Evolutionary conservation across 768 basidiomycete species (phyloP).

Genomic region (Paxillus involutus): DNA sequence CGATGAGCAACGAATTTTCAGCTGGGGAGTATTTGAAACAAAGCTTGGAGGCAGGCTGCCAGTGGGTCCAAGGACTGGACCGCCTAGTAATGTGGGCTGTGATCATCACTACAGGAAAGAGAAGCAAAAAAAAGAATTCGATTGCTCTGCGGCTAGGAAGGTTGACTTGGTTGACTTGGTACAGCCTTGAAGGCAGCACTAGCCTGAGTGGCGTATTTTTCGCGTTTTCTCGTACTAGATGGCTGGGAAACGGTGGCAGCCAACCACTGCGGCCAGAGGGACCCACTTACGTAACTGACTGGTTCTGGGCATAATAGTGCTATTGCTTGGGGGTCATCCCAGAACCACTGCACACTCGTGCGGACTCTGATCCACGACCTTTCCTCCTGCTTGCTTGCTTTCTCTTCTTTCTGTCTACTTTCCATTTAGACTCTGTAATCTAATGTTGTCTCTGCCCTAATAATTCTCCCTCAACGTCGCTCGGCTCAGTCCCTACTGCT

Average conservation of each 20-base stretch:
- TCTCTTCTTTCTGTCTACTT: conserved; percentile 10
- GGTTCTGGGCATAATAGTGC: neutral
- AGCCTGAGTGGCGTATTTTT: neutral
- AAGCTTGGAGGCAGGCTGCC: too few species aligned
- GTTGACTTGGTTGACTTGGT: neutral
- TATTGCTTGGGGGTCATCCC: neutral
- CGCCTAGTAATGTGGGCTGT: too few species aligned
- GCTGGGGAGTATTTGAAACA: too few species aligned
- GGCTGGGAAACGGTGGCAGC: neutral
- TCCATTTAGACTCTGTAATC: conserved; percentile 25
- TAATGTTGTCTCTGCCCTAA: conserved; percentile 31
- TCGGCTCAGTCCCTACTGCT: neutral
- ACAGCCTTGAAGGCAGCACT: neutral
- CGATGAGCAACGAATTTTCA: too few species aligned
- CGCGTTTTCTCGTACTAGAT: neutral
- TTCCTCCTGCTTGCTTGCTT: conserved; percentile 2
- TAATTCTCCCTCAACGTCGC: conserved; percentile 2
- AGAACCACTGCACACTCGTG: conserved; percentile 3
- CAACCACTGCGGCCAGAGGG: too few species aligned
- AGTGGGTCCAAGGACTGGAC: too few species aligned
- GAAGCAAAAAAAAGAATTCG: neutral
- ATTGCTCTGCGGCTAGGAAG: neutral
- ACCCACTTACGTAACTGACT: neutral
- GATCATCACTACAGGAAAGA: neutral
- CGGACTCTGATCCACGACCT: conserved; percentile 23